Evolutionary conservation across 176 grass and related monocot genomes (phyloP), one percentile per base, ranked within the genome.

Genomic region (Carex littledalei): DNA sequence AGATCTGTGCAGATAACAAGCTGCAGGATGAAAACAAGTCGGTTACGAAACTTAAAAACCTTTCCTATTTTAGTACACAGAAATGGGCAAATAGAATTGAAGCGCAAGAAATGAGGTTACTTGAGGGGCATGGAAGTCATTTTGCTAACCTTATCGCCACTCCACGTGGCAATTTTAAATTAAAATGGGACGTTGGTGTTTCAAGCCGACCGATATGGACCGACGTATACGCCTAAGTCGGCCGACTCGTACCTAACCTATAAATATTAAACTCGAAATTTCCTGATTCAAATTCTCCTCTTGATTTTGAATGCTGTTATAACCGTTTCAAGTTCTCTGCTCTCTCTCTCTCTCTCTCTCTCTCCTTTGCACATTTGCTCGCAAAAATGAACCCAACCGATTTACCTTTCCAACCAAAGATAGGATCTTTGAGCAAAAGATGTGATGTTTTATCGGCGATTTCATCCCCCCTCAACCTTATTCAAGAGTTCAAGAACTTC

Each of bases 401-500:
- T 55, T 52, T 29, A 3, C 45, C 81, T 60, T 16, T 63, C 22
- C 8, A 55, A 50, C 45, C 81, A 31, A 53, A 71, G 52, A 43
- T 8, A 31, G 16, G 26, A 78, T 60, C 22, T 5, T 45, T 55
- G 50, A 6, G n/a, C 1, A 5, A 22, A 4, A 63, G 35, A 84
- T 66, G 84, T 70, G 66, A 69, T 45, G 11, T 26, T 62, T 55
- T 20, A 26, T 58, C 6, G 18, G 22, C 8, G 9, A 10, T 37
- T 22, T 57, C 73, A 84, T 53, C 88, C 87, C 75, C 74, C 71
- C 32, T 67, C 60, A 78, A 47, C 6, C 22, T 54, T n/a, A 29
- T 26, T 43, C 50, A 49, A 24, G 85, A 85, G 16, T 90, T 85
- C 87, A 62, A 22, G 47, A 85, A 84, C 60, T 90, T 93, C 82